phyloP scores from a whole-genome alignment of 2,329 filamentous ascomycete genomes.

The Trichoderma sp. region DNA sequence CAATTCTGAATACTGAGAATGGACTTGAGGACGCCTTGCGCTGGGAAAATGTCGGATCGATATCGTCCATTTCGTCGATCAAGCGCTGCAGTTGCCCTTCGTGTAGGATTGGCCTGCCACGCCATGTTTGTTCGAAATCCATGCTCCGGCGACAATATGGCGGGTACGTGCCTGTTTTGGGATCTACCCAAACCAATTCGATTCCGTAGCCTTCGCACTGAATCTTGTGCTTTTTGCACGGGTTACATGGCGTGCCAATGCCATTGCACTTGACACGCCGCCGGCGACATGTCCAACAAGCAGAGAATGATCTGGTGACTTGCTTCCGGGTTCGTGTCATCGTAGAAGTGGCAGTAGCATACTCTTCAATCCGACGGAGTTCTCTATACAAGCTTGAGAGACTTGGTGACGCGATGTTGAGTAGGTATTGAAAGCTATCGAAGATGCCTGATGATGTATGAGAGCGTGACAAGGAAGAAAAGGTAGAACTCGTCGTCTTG shows the following conservation, averaged over 20 bases:
- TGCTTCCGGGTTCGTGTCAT: slow-evolving; percentile 9
- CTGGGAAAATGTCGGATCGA: neutral
- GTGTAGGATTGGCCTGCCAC: neutral
- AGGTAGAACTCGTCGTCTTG: neutral
- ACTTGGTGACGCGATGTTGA: neutral
- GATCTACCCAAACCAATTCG: slow-evolving; percentile 11
- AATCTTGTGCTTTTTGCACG: neutral
- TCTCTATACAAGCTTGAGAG: neutral
- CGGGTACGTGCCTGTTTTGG: neutral
- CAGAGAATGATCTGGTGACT: slow-evolving; percentile 9
- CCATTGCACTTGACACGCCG: slow-evolving; percentile 14
- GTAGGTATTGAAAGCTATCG: neutral
- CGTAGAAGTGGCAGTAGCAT: neutral
- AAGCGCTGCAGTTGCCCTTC: neutral
- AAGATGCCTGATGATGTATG: neutral
- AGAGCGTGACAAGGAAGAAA: neutral
- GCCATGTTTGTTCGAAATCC: slow-evolving; percentile 8
- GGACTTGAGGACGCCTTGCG: neutral
- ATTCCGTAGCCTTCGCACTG: slow-evolving; percentile 8
- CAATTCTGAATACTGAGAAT: neutral
- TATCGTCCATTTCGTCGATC: neutral
- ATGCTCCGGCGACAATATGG: neutral
- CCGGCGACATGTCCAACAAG: slow-evolving; percentile 7
- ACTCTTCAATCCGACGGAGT: neutral
- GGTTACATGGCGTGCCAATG: neutral